Evolutionary conservation across 116 monocot genomes (phyloP).

Genomic region (Posidonia oceanica): DNA sequence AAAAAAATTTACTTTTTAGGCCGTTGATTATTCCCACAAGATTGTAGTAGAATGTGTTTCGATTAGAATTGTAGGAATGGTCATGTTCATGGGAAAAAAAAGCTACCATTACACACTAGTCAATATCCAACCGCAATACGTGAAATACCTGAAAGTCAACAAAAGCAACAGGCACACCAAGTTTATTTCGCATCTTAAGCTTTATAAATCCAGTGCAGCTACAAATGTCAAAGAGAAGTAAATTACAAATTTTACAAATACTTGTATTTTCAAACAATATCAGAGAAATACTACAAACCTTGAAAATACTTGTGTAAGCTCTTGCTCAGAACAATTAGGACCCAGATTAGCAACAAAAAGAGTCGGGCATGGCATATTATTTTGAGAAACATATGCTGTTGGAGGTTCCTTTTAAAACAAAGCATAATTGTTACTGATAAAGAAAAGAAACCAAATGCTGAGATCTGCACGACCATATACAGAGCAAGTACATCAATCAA

Average conservation of each 20-base stretch:
- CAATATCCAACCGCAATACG: too few species aligned
- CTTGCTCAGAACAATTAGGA: constrained; percentile 53
- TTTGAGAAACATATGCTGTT: constrained; percentile 26
- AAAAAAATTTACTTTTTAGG: too few species aligned
- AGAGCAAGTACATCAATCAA: too few species aligned
- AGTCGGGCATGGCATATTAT: constrained; percentile 62
- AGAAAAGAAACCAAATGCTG: not conserved
- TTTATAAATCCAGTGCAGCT: constrained; percentile 79
- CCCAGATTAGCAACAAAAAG: constrained; percentile 76
- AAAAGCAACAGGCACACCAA: constrained; percentile 70
- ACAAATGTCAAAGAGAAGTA: not conserved
- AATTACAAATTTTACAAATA: not conserved
- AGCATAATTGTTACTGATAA: not conserved
- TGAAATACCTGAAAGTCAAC: constrained; percentile 66
- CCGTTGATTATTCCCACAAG: too few species aligned
- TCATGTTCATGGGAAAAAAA: too few species aligned
- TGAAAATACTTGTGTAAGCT: constrained; percentile 52
- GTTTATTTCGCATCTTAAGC: constrained; percentile 67
- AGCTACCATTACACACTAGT: too few species aligned
- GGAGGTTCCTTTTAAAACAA: constrained; percentile 13
- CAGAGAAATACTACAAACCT: constrained; percentile 31
- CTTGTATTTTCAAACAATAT: not conserved
- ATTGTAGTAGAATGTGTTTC: too few species aligned
- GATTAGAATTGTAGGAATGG: too few species aligned
- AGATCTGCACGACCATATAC: too few species aligned